Evolutionary conservation across 2,329 filamentous ascomycete genomes (phyloP), one percentile per base, ranked within the genome.

Genomic region (Paecilomyces sp.): DNA sequence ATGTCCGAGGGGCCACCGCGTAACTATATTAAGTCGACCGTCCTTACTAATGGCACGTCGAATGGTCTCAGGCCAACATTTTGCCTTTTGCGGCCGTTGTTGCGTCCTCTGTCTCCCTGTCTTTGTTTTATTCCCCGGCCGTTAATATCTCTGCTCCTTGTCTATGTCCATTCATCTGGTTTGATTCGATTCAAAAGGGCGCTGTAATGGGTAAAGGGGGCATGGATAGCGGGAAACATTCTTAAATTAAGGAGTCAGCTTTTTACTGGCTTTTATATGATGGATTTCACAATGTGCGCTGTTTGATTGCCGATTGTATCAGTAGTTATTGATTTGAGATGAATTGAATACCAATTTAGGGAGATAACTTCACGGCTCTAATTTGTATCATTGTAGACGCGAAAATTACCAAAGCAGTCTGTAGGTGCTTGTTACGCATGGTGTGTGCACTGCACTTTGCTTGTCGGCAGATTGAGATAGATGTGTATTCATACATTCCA

Each of bases 181-280:
- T 65, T 64, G 57, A 67, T 64, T 68, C 65, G 59, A 70, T 60
- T 70, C 69, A 61, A 64, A 65, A 68, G 67, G 73, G 73, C 73
- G 73, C 73, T 75, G 67, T 73, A 74, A 74, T 73, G 70, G 71
- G 68, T 71, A 73, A 73, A 70, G 67, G 64, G 70, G 68, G 69
- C 69, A 66, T 71, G 67, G 67, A 69, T 68, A 71, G 69, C 68
- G 67, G 65, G 67, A 69, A 72, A 66, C 63, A 58, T 65, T 68
- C 65, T 61, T 64, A 47, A 47, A n/a, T 47, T 47, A 47, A 47
- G 41, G n/a, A 47, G 41, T 47, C 41, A 47, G 41, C 25, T 47
- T 47, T n/a, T 47, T 8, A 47, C 41, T 47, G 41, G 18, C 41
- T 47, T 47, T 47, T n/a, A 47, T 47, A 18, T 47, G 41, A 47